Evolutionary conservation across 2,329 filamentous ascomycete genomes (phyloP), one percentile per base, ranked within the genome.

Genomic region (Beauveria medogensis): DNA sequence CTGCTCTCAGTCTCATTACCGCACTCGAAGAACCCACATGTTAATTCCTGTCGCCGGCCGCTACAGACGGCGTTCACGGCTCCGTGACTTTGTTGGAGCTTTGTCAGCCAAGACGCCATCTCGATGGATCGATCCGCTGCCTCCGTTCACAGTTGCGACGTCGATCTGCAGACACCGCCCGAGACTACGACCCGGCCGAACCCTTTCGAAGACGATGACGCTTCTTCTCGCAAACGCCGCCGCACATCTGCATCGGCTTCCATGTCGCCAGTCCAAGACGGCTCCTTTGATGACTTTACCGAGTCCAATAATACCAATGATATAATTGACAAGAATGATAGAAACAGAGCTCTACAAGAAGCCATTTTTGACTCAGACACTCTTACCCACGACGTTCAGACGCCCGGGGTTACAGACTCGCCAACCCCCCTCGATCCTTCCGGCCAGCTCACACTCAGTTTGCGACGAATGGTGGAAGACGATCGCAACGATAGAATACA

Each of bases 171-270:
- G 69, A 77, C 78, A 73, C 86, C 83, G 68, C 81, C 82, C 73
- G 85, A 88, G 76, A 81, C 82, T 72, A 82, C 83, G 68, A 84
- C 81, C 66, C 81, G 85, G 64, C 82, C 82, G 57, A 86, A 87
- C 65, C 85, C 85, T 46, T 87, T 87, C 70, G 79, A 85, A 74
- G 83, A 86, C 72, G 76, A 73, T 69, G 80, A 83, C 65, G 69
- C 73, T 52, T 77, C 79, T 47, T 78, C 84, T 60, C 78, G 84
- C 65, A 88, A 88, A 72, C 82, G 85, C 57, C 83, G 82, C 64
- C 81, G 84, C 66, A 85, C 83, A 34, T 86, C 84, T 16, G 73
- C 78, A 56, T 80, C 80, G 60, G 78, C 75, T 61, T 86, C 80
- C 67, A 74, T 74, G 62, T 85, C 83, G 22, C 72, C 78, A 66